Base-by-base conservation (phyloP, 306 rosid species). In the Casuarina equisetifolia region DNA sequence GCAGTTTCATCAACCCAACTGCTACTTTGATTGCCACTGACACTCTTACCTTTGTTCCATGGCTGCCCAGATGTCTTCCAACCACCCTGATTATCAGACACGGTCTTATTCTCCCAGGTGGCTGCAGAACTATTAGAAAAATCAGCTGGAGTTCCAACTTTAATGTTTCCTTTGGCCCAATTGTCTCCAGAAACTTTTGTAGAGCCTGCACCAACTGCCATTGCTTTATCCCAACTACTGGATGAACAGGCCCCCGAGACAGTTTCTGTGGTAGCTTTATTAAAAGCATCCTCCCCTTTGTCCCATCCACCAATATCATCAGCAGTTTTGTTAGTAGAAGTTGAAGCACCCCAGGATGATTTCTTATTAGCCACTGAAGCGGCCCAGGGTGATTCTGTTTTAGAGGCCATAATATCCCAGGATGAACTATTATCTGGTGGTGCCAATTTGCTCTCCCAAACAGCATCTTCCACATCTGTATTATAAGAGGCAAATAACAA, bases 341-440 rank as follows among this genome's bases (percentile, higher is more conserved):
- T 79, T 6, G 89, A 86, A 51, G 91, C 83, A 78, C 93, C 97
- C 97, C 98, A 94, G 62, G 97, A 72, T 1, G 88, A 82, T 77
- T 61, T 61, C 12, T 62, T 44, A 1, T 35, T 36, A 10, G n/a
- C 69, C 4, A n/a, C 42, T 57, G 35, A 35, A 57, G 63, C 38
- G 8, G n/a, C 15, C 6, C 15, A 57, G 13, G 63, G 20, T 20
- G 63, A 57, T 9, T 57, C 20, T 2, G n/a, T 36, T 6, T 57
- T 57, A 57, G 4, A 1, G 6, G 35, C 8, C 2, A 3, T 42
- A 61, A 16, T 1, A 5, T 8, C 69, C 69, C 38, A 61, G n/a
- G 70, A 66, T 13, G 70, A 4, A 5, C 17, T 32, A 1, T 32
- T 25, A 25, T 25, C 32, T 25, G 32, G 32, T 25, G 93, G 78